Evolutionary conservation across 805 yeast species (phyloP), one percentile per base, ranked within the genome.

Genomic region (Candida caryicola): DNA sequence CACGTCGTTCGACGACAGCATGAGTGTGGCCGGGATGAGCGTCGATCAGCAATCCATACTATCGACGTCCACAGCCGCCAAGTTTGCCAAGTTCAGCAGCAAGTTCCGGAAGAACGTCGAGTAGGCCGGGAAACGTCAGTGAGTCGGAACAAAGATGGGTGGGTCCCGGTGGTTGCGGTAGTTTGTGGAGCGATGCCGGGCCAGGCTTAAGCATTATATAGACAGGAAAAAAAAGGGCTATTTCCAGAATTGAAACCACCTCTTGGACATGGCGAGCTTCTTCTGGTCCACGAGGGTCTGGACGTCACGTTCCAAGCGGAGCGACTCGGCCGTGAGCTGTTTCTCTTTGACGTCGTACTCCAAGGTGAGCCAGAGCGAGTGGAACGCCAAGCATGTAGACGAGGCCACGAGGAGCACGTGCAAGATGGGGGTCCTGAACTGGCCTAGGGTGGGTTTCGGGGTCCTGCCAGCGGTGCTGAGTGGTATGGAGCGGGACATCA

Each of bases 361-460:
- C 17, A 63, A 44, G 6, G 50, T 43, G 17, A 51, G 48, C 64
- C 69, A 65, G 6, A 59, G 32, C 1, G 64, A 50, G 41, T 69
- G 67, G 26, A 66, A 47, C 7, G 54, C 47, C 49, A 69, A 54
- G 46, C 62, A 69, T 1, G 69, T 56, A 2, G 69, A 52, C 1
- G 69, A 62, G 4, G 73, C 71, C 21, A 69, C 43, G 18, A 69
- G 55, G 36, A 69, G 66, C 2, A 64, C 53, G 48, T 69, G 66
- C 29, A 63, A 51, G 23, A 67, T 46, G 3, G 74, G 70, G 39
- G 50, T 52, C 29, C 54, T 58, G 52, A 69, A 69, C 44, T 69
- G 67, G 15, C 62, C 46, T 17, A 69, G 36, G 17, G 40, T 51
- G 5, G 73, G 73, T 38, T 61, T 62, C 8, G 25, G 25, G 7